Percentiles rank a stretch among this genome's conserved stretches.
Evolutionary conservation across 1,284 basidiomycete genomes (phyloP).

Genomic region (Ganoderma meredithae): DNA sequence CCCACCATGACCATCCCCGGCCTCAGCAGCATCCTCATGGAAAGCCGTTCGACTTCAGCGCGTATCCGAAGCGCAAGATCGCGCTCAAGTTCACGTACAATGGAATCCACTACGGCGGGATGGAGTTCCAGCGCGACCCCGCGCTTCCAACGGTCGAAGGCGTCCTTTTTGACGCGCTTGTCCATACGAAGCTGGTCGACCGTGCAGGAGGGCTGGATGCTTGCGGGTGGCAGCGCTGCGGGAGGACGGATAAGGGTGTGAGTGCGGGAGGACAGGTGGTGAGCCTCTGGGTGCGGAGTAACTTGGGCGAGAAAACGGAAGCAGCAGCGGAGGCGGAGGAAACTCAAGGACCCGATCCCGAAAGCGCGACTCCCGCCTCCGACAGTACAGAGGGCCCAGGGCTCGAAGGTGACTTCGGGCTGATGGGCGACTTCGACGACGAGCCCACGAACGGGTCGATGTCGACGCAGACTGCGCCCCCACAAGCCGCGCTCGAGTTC

Average conservation of each 20-base stretch:
- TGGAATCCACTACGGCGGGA: conserved; percentile 91
- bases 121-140: conserved; percentile 81
- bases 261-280: conserved; percentile 95
- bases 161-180: conserved; percentile 85
- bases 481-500: conserved; percentile 58
- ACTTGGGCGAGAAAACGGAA: conserved; percentile 42
- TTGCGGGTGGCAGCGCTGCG: conserved; percentile 92
- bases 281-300: conserved; percentile 88
- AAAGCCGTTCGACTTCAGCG: conserved; percentile 68
- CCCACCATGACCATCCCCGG: conserved; percentile 26
- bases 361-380: not conserved
- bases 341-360: not conserved
- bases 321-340: conserved; percentile 7
- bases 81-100: conserved; percentile 93
- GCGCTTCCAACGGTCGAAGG: conserved; percentile 91
- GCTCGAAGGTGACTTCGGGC: conserved; percentile 42
- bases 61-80: conserved; percentile 84
- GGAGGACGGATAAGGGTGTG: conserved; percentile 94
- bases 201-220: conserved; percentile 78
- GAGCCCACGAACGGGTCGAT: conserved; percentile 41
- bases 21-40: conserved; percentile 20
- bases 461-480: conserved; percentile 31
- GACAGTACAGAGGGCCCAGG: conserved; percentile 23
- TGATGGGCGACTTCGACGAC: conserved; percentile 39
- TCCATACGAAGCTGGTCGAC: conserved; percentile 80